Evolutionary conservation across 2,329 filamentous ascomycete species (phyloP).

Genomic region (Aspergillus sp.): DNA sequence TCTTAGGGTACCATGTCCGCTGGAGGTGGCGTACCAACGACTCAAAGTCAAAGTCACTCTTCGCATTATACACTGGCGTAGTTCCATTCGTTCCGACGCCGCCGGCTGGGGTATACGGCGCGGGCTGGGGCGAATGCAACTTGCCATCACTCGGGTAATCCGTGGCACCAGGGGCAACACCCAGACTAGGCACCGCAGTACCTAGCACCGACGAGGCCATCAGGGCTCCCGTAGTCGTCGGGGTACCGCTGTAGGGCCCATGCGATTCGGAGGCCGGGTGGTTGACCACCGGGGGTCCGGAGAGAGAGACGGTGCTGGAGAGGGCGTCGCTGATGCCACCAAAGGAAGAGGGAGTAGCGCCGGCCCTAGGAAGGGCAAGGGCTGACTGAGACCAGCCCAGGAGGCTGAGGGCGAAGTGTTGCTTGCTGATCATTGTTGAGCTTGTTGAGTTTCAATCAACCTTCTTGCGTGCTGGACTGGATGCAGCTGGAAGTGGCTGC

Average conservation of each 20-base stretch:
- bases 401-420: not conserved
- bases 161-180: conserved; percentile 54
- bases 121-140: conserved; percentile 58
- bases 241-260: not conserved
- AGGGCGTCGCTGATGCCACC: not conserved
- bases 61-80: conserved; percentile 64
- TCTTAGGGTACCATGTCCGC: too few relatives aligned
- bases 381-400: not conserved
- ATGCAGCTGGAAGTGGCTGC: too few relatives aligned
- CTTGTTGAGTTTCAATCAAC: too few relatives aligned
- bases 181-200: conserved; percentile 49
- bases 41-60: conserved; percentile 77
- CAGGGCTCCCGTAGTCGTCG: conserved; percentile 47
- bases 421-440: not conserved
- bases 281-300: not conserved
- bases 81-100: conserved; percentile 70
- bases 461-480: too few relatives aligned
- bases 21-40: conserved; percentile 45
- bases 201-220: conserved; percentile 41
- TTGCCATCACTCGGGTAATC: conserved; percentile 64
- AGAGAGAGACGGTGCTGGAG: not conserved
- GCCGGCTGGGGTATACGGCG: conserved; percentile 63
- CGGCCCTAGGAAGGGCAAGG: not conserved
- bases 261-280: not conserved
- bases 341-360: not conserved